These are phyloP conservation scores for Eutrema salsugineum DNA, from an alignment of 441 rosid species.

Conservation along the genomic window DNA sequence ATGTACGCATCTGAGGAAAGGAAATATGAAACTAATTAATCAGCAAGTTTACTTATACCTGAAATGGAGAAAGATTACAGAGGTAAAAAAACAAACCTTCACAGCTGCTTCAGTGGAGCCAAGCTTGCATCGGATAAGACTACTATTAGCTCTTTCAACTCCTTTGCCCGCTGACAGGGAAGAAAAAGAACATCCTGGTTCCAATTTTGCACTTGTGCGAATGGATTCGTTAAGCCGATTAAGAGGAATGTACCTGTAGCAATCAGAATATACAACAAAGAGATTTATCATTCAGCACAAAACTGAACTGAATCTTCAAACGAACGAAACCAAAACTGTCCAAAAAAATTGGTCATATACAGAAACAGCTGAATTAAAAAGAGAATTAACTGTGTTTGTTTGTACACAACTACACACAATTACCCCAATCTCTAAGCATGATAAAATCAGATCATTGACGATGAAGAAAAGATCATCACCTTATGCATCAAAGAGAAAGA, in stretches of 20 bases:
- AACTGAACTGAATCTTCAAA: neutral
- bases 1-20: constrained; percentile 55
- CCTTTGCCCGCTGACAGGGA: constrained; percentile 49
- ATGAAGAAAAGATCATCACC: neutral
- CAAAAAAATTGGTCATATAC: neutral
- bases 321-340: neutral
- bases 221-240: constrained; percentile 43
- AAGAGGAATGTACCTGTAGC: constrained; percentile 79
- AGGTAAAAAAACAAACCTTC: constrained; percentile 48
- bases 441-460: neutral
- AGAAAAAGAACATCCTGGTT: constrained; percentile 53
- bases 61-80: constrained; percentile 3
- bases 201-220: constrained; percentile 33
- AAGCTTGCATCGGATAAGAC: constrained; percentile 55
- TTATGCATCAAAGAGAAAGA: neutral
- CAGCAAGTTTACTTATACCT: neutral
- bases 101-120: constrained; percentile 75
- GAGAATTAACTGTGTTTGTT: neutral
- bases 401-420: neutral
- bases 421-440: neutral
- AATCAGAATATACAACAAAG: constrained; percentile 27
- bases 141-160: constrained; percentile 60
- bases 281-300: neutral
- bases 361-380: neutral
- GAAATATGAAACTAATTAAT: neutral